Base-by-base conservation (phyloP, 78 protist species). In the Trichosphaerium sp. region DNA sequence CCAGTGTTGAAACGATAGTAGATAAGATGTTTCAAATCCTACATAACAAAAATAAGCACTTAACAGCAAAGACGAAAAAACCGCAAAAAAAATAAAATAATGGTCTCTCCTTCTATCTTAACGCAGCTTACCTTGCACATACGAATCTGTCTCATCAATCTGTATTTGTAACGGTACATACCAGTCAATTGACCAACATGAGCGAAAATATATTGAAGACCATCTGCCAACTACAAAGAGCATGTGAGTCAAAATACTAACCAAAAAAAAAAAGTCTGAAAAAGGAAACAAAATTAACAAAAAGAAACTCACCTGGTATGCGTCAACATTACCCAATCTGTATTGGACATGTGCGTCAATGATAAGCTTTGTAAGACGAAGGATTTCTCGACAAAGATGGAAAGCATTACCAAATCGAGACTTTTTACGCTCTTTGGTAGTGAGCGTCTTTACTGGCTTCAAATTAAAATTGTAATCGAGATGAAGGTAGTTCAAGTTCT, bases 371-470 rank as follows among this genome's bases (percentile, higher is more conserved):
- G 97, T 93, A 51, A 98, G 74, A 6, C 96, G 84, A 31, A 98
- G 60, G 49, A 98, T 81, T 73, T 98, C 99, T 0, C 99, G 85
- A 67, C 95, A 87, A 28, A 97, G 62, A 65, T 94, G 98, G 83
- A 96, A 98, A 41, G 99, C 97, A 73, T 96, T 94, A 14, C 99
- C 99, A 63, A 98, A 92, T 23, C 99, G 94, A 3, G 92, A 72
- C 83, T 93, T 93, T 89, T 98, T 98, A 29, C 99, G 85, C 84
- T 98, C 99, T 81, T 98, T 98, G 23, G 99, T 98, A 12, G 99
- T 97, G 38, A 98, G 90, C 2, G 99, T 95, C 91, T 96, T 96
- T 80, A 94, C 84, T 23, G 99, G 99, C 73, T 97, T 97, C 63
- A 97, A 78, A 74, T 83, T 92, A 88, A 98, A 98, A 85, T 98